Conservation (phyloP, 1,139 yeast genomes). For the Petasospora rhodanensis region DNA sequence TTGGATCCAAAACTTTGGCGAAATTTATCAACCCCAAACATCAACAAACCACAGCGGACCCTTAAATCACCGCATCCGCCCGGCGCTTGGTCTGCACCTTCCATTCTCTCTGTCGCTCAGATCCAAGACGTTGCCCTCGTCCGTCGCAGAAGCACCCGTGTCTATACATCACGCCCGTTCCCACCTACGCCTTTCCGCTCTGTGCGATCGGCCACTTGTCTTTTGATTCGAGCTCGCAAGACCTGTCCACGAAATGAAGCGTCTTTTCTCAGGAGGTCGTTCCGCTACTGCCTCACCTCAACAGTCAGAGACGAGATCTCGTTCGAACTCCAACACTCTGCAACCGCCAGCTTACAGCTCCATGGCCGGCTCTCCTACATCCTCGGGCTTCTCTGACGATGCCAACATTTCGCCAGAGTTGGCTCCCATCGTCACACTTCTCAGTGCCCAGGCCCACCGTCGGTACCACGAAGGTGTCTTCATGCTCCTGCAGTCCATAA, state of each 20-base stretch:
- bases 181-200: too few relatives aligned
- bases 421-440: slow-evolving; percentile 67
- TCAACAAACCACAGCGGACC: too few relatives aligned
- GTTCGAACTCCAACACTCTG: slow-evolving; percentile 16
- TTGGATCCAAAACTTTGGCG: too few relatives aligned
- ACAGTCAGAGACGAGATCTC: slow-evolving; percentile 12
- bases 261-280: slow-evolving; percentile 17
- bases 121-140: too few relatives aligned
- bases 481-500: slow-evolving; percentile 66
- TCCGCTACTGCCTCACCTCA: slow-evolving; percentile 16
- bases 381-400: slow-evolving; percentile 8
- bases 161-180: too few relatives aligned
- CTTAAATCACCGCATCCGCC: too few relatives aligned
- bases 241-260: slow-evolving; percentile 12
- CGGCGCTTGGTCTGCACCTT: too few relatives aligned
- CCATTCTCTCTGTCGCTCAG: too few relatives aligned
- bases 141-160: too few relatives aligned
- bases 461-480: slow-evolving; percentile 72
- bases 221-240: neutral
- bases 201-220: neutral
- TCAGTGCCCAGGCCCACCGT: slow-evolving; percentile 70
- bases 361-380: neutral
- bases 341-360: slow-evolving; percentile 3
- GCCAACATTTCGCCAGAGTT: slow-evolving; percentile 51
- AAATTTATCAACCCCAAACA: too few relatives aligned